phyloP scores from a whole-genome alignment of 2,329 filamentous ascomycete species.

The Diaporthe vexans region DNA sequence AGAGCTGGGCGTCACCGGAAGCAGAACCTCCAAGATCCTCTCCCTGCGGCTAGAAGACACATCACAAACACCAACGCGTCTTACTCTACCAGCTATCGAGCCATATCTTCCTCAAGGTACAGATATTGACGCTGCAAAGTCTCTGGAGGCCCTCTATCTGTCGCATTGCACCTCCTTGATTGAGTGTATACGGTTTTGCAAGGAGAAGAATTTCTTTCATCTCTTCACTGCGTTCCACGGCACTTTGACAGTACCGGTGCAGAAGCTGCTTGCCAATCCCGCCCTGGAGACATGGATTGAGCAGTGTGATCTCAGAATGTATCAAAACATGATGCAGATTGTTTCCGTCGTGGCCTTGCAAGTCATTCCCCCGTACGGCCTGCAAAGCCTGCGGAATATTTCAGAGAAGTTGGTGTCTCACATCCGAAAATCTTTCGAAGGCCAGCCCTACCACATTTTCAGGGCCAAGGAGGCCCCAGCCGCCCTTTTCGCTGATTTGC shows the following conservation, averaged over 20 bases:
- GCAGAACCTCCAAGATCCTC: conserved; percentile 71
- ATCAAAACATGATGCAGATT: conserved; percentile 96
- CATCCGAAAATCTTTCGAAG: conserved; percentile 86
- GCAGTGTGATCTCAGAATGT: conserved; percentile 94
- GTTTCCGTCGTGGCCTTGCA: conserved; percentile 90
- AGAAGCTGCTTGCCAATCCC: conserved; percentile 88
- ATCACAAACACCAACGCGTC: conserved; percentile 75
- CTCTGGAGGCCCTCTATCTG: conserved; percentile 88
- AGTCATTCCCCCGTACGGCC: conserved; percentile 88
- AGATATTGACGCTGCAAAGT: conserved; percentile 88
- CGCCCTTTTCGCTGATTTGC: conserved; percentile 86
- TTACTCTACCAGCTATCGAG: conserved; percentile 88
- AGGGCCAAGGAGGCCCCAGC: conserved; percentile 90
- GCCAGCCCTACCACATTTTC: conserved; percentile 87
- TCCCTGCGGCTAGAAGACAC: conserved; percentile 72
- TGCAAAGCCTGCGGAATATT: conserved; percentile 89
- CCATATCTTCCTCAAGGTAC: conserved; percentile 84
- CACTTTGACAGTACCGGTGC: conserved; percentile 95
- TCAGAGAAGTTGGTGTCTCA: conserved; percentile 85
- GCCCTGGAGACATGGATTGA: conserved; percentile 92
- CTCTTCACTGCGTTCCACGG: conserved; percentile 96
- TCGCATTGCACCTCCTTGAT: conserved; percentile 96
- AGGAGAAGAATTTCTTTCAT: conserved; percentile 96
- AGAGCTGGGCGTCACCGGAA: conserved; percentile 68
- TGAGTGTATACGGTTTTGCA: conserved; percentile 95